phyloP scores from a whole-genome alignment of 139 green algal genomes.

The Marvania coccoides region DNA sequence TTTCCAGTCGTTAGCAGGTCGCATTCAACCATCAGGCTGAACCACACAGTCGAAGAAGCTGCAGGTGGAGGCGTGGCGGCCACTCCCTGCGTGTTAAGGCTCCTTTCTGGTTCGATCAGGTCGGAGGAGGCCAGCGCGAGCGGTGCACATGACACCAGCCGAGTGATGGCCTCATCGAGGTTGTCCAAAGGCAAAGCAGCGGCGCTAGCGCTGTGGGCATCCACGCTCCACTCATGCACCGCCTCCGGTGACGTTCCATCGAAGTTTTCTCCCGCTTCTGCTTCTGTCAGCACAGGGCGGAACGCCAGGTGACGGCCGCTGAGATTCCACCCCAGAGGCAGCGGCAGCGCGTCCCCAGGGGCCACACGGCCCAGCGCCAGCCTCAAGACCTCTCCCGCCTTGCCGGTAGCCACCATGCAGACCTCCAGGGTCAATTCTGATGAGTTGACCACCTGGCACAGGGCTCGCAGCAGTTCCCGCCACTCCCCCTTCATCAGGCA shows the following conservation, averaged over 20 bases:
- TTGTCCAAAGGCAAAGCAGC: conserved; percentile 39
- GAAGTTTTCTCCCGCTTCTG: neutral
- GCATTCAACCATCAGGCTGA: conserved; percentile 56
- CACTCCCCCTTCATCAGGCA: conserved; percentile 34
- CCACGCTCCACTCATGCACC: conserved; percentile 49
- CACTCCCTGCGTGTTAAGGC: neutral
- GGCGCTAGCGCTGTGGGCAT: conserved; percentile 17
- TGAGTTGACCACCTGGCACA: conserved; percentile 64
- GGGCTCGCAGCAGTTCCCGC: conserved; percentile 53
- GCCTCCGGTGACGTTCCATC: neutral
- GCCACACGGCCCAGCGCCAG: conserved; percentile 44
- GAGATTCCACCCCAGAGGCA: conserved; percentile 55
- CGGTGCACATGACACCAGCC: conserved; percentile 43
- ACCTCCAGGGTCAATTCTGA: conserved; percentile 58
- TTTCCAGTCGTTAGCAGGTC: conserved; percentile 10
- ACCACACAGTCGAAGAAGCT: conserved; percentile 34
- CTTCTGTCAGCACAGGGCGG: conserved; percentile 20
- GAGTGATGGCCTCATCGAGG: conserved; percentile 55
- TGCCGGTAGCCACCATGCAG: conserved; percentile 17
- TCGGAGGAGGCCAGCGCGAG: neutral
- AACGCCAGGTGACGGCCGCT: conserved; percentile 53
- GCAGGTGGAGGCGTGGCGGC: neutral
- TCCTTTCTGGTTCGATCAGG: conserved; percentile 2
- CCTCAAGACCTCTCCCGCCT: neutral
- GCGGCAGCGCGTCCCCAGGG: conserved; percentile 45